Conservation (phyloP, 371 early-diverging fungal genomes). For the Syncephalastrum contaminatum region DNA sequence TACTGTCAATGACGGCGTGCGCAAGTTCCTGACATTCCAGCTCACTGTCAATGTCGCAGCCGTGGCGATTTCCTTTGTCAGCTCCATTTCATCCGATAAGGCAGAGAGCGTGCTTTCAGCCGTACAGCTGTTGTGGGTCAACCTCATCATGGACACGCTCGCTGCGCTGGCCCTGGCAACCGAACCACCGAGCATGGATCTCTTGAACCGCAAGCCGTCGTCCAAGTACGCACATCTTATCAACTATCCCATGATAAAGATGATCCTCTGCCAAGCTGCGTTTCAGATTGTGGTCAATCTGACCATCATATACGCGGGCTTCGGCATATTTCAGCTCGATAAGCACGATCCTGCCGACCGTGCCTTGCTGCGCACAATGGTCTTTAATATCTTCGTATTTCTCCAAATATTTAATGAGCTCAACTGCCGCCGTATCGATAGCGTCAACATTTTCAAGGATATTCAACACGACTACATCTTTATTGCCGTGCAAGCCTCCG, state of each 20-base stretch:
- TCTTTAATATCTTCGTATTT: conserved; percentile 96
- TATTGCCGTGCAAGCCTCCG: conserved; percentile 66
- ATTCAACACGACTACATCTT: conserved; percentile 79
- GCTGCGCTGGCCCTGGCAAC: conserved; percentile 98
- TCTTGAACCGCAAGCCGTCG: conserved; percentile 80
- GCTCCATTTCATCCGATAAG: conserved; percentile 84
- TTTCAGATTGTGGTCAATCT: conserved; percentile 79
- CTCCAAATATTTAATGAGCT: conserved; percentile 92
- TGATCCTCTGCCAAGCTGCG: conserved; percentile 85
- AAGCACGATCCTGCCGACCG: conserved; percentile 30
- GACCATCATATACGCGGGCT: conserved; percentile 58
- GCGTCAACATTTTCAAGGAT: conserved; percentile 82
- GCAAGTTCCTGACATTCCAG: conserved; percentile 96
- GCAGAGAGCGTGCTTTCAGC: conserved; percentile 95
- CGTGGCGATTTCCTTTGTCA: conserved; percentile 88
- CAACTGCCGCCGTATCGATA: conserved; percentile 79
- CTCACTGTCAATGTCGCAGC: conserved; percentile 93
- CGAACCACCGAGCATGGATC: conserved; percentile 89
- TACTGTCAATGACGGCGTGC: conserved; percentile 90
- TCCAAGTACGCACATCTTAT: conserved; percentile 80
- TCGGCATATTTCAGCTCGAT: conserved; percentile 59
- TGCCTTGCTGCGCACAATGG: conserved; percentile 69
- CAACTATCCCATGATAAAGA: conserved; percentile 86
- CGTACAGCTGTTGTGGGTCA: conserved; percentile 97
- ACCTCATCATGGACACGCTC: conserved; percentile 96